Base-by-base conservation (phyloP, 2,329 filamentous ascomycete genomes). In the Pseudocercospora macadamiae region DNA sequence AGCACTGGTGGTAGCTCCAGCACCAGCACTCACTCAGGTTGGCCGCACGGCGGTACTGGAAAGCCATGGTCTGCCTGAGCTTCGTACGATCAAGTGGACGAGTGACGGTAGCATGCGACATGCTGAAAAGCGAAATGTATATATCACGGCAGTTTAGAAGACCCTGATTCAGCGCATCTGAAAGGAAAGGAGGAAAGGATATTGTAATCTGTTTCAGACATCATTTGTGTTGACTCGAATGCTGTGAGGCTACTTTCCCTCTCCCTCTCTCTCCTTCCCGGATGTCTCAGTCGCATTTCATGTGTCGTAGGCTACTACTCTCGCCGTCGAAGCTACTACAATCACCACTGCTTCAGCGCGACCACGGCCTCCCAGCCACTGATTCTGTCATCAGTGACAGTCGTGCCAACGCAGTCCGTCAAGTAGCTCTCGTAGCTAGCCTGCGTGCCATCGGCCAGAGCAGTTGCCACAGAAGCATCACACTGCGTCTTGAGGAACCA, bases 401-500 rank as follows among this genome's bases (percentile, higher is more conserved):
- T 74, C 2, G 83, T 83, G 0, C 76, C 76, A 37, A 88, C 77
- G 73, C 85, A 88, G 1, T 69, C 64, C 3, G 69, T 79, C 61
- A 88, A 71, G 71, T 86, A 88, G 19, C 68, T 72, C 57, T 76
- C 61, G 76, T 80, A 88, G 0, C 83, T 85, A 0, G 70, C 73
- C 65, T 79, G 67, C 0, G 76, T 77, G 0, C 80, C 82, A n/a
- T 67, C 67, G 54, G 75, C 74, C 54, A 88, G 68, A 2, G 72
- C 77, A 2, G 67, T 37, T 53, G 79, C 73, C 23, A 83, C 75
- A n/a, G 66, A 71, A 0, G 68, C 66, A 1, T 64, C 68, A 68
- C 86, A 89, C 69, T 86, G 77, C 0, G 77, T 82, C 10, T 71
- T 79, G 51, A 87, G 68, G 67, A 83, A 89, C 86, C 86, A 89